Evolutionary conservation across 305 asterid species (phyloP).

Genomic region (Euphrasia arctica): DNA sequence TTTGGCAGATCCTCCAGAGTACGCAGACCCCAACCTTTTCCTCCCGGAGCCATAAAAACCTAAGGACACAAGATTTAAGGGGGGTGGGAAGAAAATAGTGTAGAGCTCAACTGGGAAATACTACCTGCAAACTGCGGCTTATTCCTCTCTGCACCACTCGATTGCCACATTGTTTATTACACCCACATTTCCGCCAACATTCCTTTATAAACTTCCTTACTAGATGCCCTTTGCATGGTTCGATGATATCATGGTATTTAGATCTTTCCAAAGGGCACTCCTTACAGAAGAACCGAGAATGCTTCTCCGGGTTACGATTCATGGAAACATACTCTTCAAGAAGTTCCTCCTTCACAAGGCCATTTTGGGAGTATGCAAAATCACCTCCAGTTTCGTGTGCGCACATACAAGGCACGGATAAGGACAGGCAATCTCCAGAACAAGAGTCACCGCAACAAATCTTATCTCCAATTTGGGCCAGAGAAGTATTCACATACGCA

Average conservation of each 20-base stretch:
- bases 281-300: slow-evolving; percentile 61
- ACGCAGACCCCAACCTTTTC: slow-evolving; percentile 98
- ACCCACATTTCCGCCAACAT: slow-evolving; percentile 96
- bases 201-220: slow-evolving; percentile 78
- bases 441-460: slow-evolving; percentile 56
- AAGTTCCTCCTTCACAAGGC: slow-evolving; percentile 71
- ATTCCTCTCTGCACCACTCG: slow-evolving; percentile 96
- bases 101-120: slow-evolving; percentile 17
- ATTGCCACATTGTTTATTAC: slow-evolving; percentile 76
- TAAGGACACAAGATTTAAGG: slow-evolving; percentile 23
- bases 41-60: slow-evolving; percentile 85
- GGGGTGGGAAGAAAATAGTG: no score
- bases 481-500: slow-evolving; percentile 60
- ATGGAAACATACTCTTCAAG: slow-evolving; percentile 69
- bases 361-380: slow-evolving; percentile 78
- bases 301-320: slow-evolving; percentile 71
- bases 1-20: slow-evolving; percentile 88
- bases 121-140: slow-evolving; percentile 71
- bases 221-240: slow-evolving; percentile 88
- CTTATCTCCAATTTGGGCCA: slow-evolving; percentile 72
- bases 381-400: slow-evolving; percentile 65
- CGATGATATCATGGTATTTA: slow-evolving; percentile 47
- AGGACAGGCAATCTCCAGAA: slow-evolving; percentile 68
- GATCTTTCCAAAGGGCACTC: slow-evolving; percentile 87
- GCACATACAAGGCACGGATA: slow-evolving; percentile 66